Evolutionary conservation across 768 basidiomycete species (phyloP).

Genomic region (Strobilomyces confusus): DNA sequence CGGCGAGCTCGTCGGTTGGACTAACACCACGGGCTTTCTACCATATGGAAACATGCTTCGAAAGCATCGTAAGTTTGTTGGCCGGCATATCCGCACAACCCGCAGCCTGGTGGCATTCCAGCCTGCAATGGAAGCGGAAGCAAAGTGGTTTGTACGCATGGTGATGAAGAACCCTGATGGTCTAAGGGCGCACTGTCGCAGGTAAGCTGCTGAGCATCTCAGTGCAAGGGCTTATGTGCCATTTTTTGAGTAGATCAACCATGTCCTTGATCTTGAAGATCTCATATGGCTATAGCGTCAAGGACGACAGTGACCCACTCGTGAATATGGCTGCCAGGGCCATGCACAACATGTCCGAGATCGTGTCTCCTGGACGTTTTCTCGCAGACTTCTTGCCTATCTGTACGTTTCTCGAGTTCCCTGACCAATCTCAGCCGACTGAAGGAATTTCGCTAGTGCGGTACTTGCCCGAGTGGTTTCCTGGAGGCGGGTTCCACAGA

Average conservation of each 20-base stretch:
- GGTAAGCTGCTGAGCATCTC: background rate
- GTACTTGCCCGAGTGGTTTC: slow-evolving; percentile 22
- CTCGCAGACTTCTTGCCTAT: slow-evolving; percentile 9
- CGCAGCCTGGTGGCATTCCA: background rate
- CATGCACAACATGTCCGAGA: too few relatives aligned
- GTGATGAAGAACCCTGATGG: background rate
- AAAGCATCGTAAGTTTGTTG: background rate
- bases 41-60: background rate
- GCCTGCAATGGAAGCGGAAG: background rate
- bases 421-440: background rate
- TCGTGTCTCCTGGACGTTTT: too few relatives aligned
- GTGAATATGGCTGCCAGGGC: slow-evolving; percentile 24
- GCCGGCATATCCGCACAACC: background rate
- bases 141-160: background rate
- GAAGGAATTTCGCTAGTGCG: slow-evolving; percentile 1
- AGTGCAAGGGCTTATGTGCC: too few relatives aligned
- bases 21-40: background rate
- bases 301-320: slow-evolving; percentile 30
- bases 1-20: background rate
- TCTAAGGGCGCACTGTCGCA: background rate
- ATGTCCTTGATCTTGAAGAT: slow-evolving; percentile 33
- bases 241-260: background rate
- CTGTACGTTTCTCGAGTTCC: background rate
- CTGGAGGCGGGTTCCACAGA: slow-evolving; percentile 18
- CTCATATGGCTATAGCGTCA: slow-evolving; percentile 35